Evolutionary conservation across 176 grass and related monocot genomes (phyloP), one percentile per base, ranked within the genome.

Genomic region (Secale cereale): DNA sequence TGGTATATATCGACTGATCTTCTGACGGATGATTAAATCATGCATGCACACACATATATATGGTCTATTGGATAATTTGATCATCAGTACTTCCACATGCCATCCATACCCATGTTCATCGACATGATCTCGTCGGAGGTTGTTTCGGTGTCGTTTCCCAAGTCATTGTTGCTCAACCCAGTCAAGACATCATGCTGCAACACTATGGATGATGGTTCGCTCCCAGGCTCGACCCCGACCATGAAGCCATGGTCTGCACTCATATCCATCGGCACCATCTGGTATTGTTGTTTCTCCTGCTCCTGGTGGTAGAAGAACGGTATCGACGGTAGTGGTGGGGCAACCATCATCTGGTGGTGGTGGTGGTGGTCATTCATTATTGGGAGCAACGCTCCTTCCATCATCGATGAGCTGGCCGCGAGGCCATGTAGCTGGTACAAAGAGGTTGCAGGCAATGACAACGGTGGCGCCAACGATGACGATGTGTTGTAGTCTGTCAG

Each of bases 111-210:
- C n/a, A 59, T 54, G 28, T 40, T 41, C 39, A 78, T 26, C 6
- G 86, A 75, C 0, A 74, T 83, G 66, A 86, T 88, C 66, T 88
- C 83, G 8, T 19, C n/a, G 1, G 65, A 45, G 1, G 26, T 11
- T 10, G n/a, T 5, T 10, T 63, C 31, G 11, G 39, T 3, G 25
- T 50, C 7, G 17, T 39, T 65, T 65, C 71, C 78, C 16, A 84
- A 59, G 4, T 77, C 76, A 10, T 75, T 78, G 65, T 67, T 74
- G 23, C 3, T 74, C 7, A 46, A 2, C 23, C 3, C 40, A 14
- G 25, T 88, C 46, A 68, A 19, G 3, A 46, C 46, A 7, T 80
- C 67, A 28, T 88, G 83, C 61, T 82, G 72, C 0, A 78, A 87
- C 9, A 83, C 86, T 79, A 88, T 83, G 3, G 80, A 89, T 11